Evolutionary conservation across 208 protist species (phyloP), one percentile per base, ranked within the genome.

Genomic region (Trypanosoma grayi): DNA sequence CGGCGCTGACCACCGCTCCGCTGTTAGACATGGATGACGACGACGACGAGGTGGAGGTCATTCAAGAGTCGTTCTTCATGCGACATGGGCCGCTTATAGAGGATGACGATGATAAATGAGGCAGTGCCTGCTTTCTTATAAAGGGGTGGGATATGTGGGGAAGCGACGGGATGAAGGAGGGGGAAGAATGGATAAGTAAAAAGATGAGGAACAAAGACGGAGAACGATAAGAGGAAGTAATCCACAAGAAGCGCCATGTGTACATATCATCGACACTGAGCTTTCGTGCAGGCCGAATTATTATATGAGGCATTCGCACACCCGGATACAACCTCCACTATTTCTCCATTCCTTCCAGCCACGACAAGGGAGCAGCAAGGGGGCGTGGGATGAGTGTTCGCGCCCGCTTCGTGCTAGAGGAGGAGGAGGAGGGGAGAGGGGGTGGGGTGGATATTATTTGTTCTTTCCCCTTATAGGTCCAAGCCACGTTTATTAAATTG

Each of bases 1-100:
- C 40, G 40, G 24, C 40, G 11, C 34, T 43, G 36, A 2, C 60
- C 46, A 20, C 36, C 28, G 16, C 40, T 2, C 33, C 24, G 13
- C 34, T 53, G 37, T 66, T 8, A 22, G 34, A 74, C 22, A 73
- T 83, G 43, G 79, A 90, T 45, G 79, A 93, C n/a, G 67, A 73
- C 14, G 89, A 92, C 24, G 85, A 95, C 62, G 88, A 94, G 11
- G 75, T 95, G 16, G 83, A 95, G 75, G 65, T 90, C 31, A 80
- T 90, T 65, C 78, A 71, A 11, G 80, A 92, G 14, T 79, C 79
- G 9, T 95, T 84, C 76, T 90, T 93, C 53, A 69, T 79, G 66
- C 83, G 70, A 39, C 73, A 90, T 53, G 87, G 87, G 4, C 87
- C 87, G n/a, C 78, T 94, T 63, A 83, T 94, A 54, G 85, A 92